phyloP scores from a whole-genome alignment of 2,329 filamentous ascomycete species.

The Trichophaea hybrida region DNA sequence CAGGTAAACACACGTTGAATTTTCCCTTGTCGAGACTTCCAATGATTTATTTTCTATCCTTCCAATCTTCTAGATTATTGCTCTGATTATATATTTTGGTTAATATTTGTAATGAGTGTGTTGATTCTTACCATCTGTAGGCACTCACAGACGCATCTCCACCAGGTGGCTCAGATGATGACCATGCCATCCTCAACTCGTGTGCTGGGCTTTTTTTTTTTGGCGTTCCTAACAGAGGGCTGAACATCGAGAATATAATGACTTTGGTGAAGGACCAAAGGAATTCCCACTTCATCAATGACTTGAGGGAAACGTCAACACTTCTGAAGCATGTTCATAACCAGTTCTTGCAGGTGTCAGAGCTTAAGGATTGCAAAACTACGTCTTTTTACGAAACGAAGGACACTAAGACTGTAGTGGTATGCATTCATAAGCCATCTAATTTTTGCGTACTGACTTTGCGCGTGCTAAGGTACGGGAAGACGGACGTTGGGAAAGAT shows the following conservation, averaged over 20 bases:
- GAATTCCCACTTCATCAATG: neutral
- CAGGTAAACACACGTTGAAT: neutral
- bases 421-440: neutral
- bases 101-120: too few species aligned
- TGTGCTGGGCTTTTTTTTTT: neutral
- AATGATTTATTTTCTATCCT: too few species aligned
- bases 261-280: neutral
- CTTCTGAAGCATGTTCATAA: neutral
- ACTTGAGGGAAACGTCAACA: neutral
- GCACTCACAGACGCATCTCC: neutral
- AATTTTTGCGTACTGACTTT: neutral
- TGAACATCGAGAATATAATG: neutral
- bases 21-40: neutral
- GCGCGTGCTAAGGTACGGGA: neutral
- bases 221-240: neutral
- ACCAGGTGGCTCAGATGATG: neutral
- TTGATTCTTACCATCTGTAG: neutral
- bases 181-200: neutral
- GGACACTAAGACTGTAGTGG: neutral
- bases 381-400: neutral
- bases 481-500: neutral
- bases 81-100: too few species aligned
- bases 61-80: too few species aligned
- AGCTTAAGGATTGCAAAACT: neutral
- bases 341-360: neutral